Base-by-base conservation (phyloP, 2,329 filamentous ascomycete species). In the Botrytis deweyae region DNA sequence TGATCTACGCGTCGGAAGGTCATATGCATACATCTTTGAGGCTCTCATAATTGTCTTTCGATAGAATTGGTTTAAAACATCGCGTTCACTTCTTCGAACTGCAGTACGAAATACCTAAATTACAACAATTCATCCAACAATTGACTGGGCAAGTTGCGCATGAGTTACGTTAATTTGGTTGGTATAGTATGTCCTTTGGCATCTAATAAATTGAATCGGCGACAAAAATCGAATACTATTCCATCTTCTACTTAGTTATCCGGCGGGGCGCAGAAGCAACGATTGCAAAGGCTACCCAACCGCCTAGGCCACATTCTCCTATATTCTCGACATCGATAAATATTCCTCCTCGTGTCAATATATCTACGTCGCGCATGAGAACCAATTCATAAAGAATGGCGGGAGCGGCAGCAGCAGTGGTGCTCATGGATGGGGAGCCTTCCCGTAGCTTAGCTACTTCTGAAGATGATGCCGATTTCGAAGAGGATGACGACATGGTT, bases 391-490 rank as follows among this genome's bases (percentile, higher is more conserved):
- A 70, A 73, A 62, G 10, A 36, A 73, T 73, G 72, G 66, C 66
- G 72, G 63, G 63, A 72, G 70, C 62, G 65, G 70, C 46, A 72
- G 65, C 49, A 42, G 68, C 68, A 62, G 72, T 58, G 74, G 77
- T 75, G 74, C 76, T 80, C 74, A 76, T 78, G 73, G 80, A 80
- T 77, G 77, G 80, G 75, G 77, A 81, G 76, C 77, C 79, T 58
- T 79, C 80, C 74, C 74, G 79, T 52, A 80, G 76, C 73, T 78
- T 81, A 76, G 79, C 76, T n/a, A 80, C 79, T 3, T 81, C 80
- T 16, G 80, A 82, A 42, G 81, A 82, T 42, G 80, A 81, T 74
- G 80, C 79, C 12, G 80, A 81, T 49, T 81, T 81, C 68, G 80
- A 82, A 65, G 81, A 82, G 76, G 80, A 82, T 73, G 78, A 80